A percentile compares a stretch with the other conserved stretches of the same genome.
Evolutionary conservation across 2,329 filamentous ascomycete species (phyloP).

Genomic region (Talaromyces amestolkiae): DNA sequence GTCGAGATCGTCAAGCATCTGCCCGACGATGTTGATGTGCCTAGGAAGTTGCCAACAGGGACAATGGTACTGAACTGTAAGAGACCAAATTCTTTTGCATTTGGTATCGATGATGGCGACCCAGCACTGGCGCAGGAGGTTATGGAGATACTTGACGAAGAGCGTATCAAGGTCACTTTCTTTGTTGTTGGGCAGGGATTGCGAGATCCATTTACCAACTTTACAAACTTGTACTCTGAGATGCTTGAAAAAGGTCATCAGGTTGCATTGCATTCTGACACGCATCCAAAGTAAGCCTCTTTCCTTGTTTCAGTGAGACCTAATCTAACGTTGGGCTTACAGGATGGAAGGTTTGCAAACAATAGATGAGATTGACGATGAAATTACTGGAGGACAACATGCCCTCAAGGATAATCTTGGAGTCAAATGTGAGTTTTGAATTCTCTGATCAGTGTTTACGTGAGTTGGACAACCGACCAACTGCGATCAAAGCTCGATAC

Average conservation of each 20-base stretch:
- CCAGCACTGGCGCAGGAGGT: slow-evolving; percentile 60
- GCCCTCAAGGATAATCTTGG: slow-evolving; percentile 32
- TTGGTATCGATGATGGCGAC: slow-evolving; percentile 68
- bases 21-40: slow-evolving; percentile 53
- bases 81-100: slow-evolving; percentile 67
- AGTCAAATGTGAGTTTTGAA: slow-evolving; percentile 33
- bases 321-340: not conserved
- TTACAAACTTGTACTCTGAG: slow-evolving; percentile 62
- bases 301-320: not conserved
- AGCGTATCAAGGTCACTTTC: slow-evolving; percentile 65
- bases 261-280: slow-evolving; percentile 66
- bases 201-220: slow-evolving; percentile 57
- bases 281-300: slow-evolving; percentile 57
- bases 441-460: slow-evolving; percentile 44
- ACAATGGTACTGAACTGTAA: slow-evolving; percentile 63
- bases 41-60: slow-evolving; percentile 61
- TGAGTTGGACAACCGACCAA: slow-evolving; percentile 27
- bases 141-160: slow-evolving; percentile 60
- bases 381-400: slow-evolving; percentile 36
- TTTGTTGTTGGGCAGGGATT: slow-evolving; percentile 67
- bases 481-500: slow-evolving; percentile 46
- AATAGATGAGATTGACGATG: slow-evolving; percentile 35
- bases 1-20: slow-evolving; percentile 61
- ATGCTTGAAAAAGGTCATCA: slow-evolving; percentile 64
- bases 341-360: slow-evolving; percentile 40